Conservation (phyloP, 192 early-diverging fungal species). For the Coemansia sp. region DNA sequence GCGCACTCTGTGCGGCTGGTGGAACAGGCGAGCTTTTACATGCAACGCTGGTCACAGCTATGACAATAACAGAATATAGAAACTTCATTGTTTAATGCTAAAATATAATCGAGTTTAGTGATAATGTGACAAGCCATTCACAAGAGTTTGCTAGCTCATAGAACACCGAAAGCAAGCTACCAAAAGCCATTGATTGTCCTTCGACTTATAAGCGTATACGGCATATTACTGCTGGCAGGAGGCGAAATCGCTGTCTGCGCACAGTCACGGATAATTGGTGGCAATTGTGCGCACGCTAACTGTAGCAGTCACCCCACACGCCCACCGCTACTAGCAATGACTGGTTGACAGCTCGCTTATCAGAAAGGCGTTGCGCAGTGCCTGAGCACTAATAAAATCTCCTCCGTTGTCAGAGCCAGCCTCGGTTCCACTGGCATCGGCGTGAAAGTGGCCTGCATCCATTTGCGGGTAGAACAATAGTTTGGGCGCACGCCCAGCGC, state of each 20-base stretch:
- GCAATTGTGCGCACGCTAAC: not conserved
- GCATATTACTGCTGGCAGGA: not conserved
- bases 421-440: constrained; percentile 3
- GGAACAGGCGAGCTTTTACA: not conserved
- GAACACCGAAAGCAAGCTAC: not conserved
- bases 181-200: not conserved
- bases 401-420: not conserved
- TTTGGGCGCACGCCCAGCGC: not conserved
- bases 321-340: not conserved
- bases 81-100: not conserved
- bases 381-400: constrained; percentile 18
- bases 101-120: not conserved
- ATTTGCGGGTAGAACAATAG: constrained; percentile 31
- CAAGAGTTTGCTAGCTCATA: not conserved
- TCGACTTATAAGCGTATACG: not conserved
- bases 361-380: constrained; percentile 40
- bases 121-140: not conserved
- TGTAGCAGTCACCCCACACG: not conserved
- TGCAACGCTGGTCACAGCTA: not conserved
- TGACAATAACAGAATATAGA: not conserved
- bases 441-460: constrained; percentile 37
- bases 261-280: not conserved
- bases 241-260: not conserved
- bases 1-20: not conserved
- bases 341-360: constrained; percentile 10